A percentile compares a stretch with the other conserved stretches of the same genome.
Evolutionary conservation across 371 early-diverging fungal genomes (phyloP).

Genomic region (Vairimorpha necatrix): DNA sequence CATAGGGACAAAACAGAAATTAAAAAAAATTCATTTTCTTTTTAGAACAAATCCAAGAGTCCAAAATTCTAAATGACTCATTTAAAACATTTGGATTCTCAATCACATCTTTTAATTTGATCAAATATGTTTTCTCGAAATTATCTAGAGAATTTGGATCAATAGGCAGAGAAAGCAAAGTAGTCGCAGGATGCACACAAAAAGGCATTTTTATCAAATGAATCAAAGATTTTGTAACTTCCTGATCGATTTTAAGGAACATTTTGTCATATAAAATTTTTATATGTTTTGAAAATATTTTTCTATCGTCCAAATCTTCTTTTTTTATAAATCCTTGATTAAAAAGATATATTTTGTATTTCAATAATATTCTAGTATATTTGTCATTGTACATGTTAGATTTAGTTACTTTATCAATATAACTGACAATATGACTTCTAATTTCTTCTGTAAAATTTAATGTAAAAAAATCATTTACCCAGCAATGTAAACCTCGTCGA

Average conservation of each 20-base stretch:
- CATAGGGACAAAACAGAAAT: too few species aligned
- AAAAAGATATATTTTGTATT: constrained; percentile 21
- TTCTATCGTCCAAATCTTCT: neutral
- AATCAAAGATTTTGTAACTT: constrained; percentile 79
- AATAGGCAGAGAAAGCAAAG: constrained; percentile 77
- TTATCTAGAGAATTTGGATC: constrained; percentile 46
- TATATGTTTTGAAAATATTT: neutral
- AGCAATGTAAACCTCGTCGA: constrained; percentile 95
- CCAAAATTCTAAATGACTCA: neutral
- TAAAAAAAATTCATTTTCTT: neutral
- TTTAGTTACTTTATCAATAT: constrained; percentile 59
- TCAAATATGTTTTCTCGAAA: neutral
- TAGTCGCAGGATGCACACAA: constrained; percentile 78
- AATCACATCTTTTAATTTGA: neutral
- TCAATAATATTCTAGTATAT: constrained; percentile 46
- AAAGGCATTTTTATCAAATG: constrained; percentile 97
- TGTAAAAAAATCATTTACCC: constrained; percentile 86
- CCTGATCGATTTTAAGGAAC: constrained; percentile 77
- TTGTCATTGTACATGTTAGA: constrained; percentile 14
- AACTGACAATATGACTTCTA: constrained; percentile 75
- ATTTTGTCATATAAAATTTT: constrained; percentile 69
- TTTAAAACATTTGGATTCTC: neutral
- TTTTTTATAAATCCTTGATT: constrained; percentile 4
- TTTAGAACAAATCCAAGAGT: neutral
- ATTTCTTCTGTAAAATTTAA: constrained; percentile 71